Percentiles rank a stretch among this genome's conserved stretches.
These are phyloP conservation scores for Lactarius vividus DNA, from an alignment of 768 basidiomycete species.

Conservation along the genomic window DNA sequence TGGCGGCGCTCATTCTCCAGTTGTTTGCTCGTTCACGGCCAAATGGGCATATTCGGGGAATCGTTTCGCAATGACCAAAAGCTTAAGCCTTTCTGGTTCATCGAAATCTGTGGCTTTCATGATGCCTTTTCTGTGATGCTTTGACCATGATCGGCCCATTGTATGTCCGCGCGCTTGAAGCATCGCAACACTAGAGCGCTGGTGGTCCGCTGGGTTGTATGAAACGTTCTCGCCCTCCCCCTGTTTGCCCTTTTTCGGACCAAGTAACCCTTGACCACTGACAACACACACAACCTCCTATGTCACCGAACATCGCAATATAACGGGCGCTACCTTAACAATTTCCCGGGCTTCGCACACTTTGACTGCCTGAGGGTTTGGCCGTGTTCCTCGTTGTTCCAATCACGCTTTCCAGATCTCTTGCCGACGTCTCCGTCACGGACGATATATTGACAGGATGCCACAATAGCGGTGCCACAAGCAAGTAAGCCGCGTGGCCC, in stretches of 20 bases:
- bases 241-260: constrained; percentile 6
- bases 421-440: background rate
- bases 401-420: background rate
- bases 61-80: constrained; percentile 1
- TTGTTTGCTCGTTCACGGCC: background rate
- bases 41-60: background rate
- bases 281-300: background rate
- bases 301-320: constrained; percentile 17
- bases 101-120: constrained; percentile 15
- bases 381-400: constrained; percentile 1
- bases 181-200: constrained; percentile 27
- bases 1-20: background rate
- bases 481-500: constrained; percentile 10
- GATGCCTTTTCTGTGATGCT: constrained; percentile 5
- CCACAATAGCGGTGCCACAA: constrained; percentile 25
- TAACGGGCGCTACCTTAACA: background rate
- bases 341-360: background rate
- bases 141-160: constrained; percentile 1
- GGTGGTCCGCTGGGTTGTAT: constrained; percentile 8
- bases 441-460: background rate
- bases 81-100: background rate
- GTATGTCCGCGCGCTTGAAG: constrained; percentile 16
- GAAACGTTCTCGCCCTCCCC: constrained; percentile 13
- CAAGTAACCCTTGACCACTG: constrained; percentile 3
- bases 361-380: background rate